Percentiles rank a stretch among this genome's conserved stretches.
Evolutionary conservation across 2,329 filamentous ascomycete species (phyloP).

Genomic region (Pyrenophora tritici-repentis): DNA sequence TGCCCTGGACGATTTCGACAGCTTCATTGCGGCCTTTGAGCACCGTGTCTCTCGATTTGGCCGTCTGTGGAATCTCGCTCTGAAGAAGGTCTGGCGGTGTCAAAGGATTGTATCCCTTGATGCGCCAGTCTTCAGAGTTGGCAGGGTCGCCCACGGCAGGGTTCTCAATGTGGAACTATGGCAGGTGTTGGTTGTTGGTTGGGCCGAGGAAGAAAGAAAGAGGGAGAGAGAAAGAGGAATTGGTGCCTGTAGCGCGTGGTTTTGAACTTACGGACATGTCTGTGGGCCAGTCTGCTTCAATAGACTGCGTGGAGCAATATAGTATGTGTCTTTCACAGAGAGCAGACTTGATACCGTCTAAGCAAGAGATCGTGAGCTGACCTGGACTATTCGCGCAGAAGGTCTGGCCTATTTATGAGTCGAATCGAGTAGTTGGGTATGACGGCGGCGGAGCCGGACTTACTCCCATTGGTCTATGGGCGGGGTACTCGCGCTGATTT

Average conservation of each 20-base stretch:
- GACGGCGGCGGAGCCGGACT: slow-evolving; percentile 29
- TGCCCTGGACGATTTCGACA: slow-evolving; percentile 65
- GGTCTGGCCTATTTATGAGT: slow-evolving; percentile 34
- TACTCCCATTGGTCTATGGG: slow-evolving; percentile 30
- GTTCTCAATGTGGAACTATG: slow-evolving; percentile 58
- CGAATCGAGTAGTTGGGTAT: slow-evolving; percentile 20
- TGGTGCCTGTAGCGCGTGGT: slow-evolving; percentile 13
- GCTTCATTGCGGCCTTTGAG: slow-evolving; percentile 64
- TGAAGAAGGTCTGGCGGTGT: slow-evolving; percentile 94
- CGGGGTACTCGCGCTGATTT: slow-evolving; percentile 16
- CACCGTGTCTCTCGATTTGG: slow-evolving; percentile 60
- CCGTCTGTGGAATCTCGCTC: slow-evolving; percentile 75
- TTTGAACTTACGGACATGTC: slow-evolving; percentile 35
- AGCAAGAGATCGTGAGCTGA: slow-evolving; percentile 1
- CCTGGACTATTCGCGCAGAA: slow-evolving; percentile 13
- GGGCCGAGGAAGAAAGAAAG: background rate
- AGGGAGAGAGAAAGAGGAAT: slow-evolving; percentile 1
- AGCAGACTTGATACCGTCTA: background rate
- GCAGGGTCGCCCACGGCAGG: slow-evolving; percentile 55
- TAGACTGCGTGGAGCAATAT: background rate
- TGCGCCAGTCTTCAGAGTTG: slow-evolving; percentile 58
- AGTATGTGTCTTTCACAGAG: background rate
- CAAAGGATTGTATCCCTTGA: slow-evolving; percentile 87
- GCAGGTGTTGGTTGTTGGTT: background rate
- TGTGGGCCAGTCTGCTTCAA: background rate